Evolutionary conservation across 1,139 yeast species (phyloP).

Genomic region (Pichia kudriavzevii): DNA sequence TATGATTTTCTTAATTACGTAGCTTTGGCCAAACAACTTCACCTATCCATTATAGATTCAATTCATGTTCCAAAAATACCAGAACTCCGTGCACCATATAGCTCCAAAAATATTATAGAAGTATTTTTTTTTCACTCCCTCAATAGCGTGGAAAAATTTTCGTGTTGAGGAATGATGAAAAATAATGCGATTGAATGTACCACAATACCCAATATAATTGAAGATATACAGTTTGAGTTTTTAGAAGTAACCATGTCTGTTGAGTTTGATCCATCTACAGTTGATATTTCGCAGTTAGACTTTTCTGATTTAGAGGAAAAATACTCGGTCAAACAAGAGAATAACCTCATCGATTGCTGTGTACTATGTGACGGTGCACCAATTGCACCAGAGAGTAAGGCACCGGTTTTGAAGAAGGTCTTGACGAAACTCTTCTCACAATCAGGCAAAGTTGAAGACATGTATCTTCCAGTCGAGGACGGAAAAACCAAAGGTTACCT

Average conservation of each 20-base stretch:
- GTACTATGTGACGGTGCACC: constrained; percentile 95
- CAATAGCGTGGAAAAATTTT: neutral
- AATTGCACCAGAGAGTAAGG: constrained; percentile 84
- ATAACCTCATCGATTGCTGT: constrained; percentile 65
- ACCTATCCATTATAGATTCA: neutral
- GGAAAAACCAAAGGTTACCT: constrained; percentile 83
- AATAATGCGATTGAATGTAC: too few relatives aligned
- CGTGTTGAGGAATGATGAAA: too few relatives aligned
- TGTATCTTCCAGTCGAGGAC: constrained; percentile 72
- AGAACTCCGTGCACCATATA: constrained; percentile 3
- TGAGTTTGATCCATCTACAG: constrained; percentile 22
- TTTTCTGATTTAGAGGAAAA: constrained; percentile 81
- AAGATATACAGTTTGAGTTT: too few relatives aligned
- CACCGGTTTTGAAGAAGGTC: constrained; percentile 77
- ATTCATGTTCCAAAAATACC: too few relatives aligned
- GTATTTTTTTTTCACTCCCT: neutral
- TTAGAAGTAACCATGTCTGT: too few relatives aligned
- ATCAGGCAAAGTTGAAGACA: constrained; percentile 64
- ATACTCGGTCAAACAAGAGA: constrained; percentile 48
- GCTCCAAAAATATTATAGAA: too few relatives aligned
- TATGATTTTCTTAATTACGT: too few relatives aligned
- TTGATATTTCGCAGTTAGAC: constrained; percentile 66
- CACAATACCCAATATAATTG: too few relatives aligned
- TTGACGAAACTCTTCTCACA: constrained; percentile 69
- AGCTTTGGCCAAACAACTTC: neutral